Evolutionary conservation across 2,329 filamentous ascomycete species (phyloP).

Genomic region (Sarocladiaceae sp.): DNA sequence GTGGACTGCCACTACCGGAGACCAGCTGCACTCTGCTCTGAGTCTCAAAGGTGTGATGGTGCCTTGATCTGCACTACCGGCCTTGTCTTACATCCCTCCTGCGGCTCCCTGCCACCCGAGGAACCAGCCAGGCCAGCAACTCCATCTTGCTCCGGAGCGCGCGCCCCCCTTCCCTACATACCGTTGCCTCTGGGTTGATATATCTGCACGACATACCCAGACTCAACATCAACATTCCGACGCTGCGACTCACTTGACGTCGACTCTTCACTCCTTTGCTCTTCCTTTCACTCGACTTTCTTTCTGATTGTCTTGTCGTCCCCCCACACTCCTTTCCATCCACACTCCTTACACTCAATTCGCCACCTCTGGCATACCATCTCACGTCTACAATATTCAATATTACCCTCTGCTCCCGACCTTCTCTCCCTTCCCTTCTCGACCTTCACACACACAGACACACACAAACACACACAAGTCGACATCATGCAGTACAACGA

Average conservation of each 20-base stretch:
- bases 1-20: constrained; percentile 4
- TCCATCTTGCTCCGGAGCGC: neutral
- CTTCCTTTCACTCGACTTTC: constrained; percentile 14
- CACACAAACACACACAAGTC: neutral
- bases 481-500: constrained; percentile 31
- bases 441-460: constrained; percentile 13
- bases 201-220: constrained; percentile 33
- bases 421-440: constrained; percentile 10
- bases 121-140: too few relatives aligned
- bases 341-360: constrained; percentile 7
- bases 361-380: constrained; percentile 5
- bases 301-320: constrained; percentile 6
- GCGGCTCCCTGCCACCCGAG: constrained; percentile 8
- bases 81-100: constrained; percentile 25
- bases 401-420: constrained; percentile 8
- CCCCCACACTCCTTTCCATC: constrained; percentile 6
- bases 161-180: constrained; percentile 14
- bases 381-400: constrained; percentile 10
- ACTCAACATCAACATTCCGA: constrained; percentile 7
- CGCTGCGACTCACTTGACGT: constrained; percentile 12
- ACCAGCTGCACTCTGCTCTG: neutral
- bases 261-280: constrained; percentile 14
- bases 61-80: constrained; percentile 25
- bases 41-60: constrained; percentile 20
- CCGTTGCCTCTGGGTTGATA: constrained; percentile 32